phyloP scores from a whole-genome alignment of 352 stramenopile species.

The Globisporangium iwayamae region DNA sequence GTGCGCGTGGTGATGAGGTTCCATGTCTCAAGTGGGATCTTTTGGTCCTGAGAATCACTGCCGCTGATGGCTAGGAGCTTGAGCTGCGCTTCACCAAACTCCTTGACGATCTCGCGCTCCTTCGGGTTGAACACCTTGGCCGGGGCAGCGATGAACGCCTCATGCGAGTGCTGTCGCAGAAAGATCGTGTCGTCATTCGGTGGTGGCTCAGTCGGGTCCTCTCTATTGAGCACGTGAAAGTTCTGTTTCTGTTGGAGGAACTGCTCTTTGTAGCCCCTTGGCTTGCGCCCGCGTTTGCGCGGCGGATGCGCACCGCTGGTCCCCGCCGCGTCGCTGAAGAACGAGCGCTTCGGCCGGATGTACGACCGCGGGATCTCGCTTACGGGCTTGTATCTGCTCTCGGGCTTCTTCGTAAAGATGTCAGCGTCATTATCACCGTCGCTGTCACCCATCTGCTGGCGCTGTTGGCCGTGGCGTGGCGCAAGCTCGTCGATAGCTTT shows the following conservation, averaged over 20 bases:
- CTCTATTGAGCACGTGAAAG: neutral
- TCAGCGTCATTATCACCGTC: neutral
- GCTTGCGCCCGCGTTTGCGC: constrained; percentile 24
- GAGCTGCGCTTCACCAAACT: constrained; percentile 41
- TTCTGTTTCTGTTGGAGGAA: constrained; percentile 10
- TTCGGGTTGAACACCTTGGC: constrained; percentile 50
- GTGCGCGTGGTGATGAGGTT: constrained; percentile 34
- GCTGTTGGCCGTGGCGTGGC: neutral
- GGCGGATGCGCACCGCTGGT: constrained; percentile 6
- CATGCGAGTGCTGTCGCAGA: constrained; percentile 50
- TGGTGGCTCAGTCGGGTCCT: constrained; percentile 31
- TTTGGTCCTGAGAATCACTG: neutral
- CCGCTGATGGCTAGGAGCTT: constrained; percentile 16
- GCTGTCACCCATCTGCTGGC: constrained; percentile 14
- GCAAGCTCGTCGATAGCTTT: constrained; percentile 32
- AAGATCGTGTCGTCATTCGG: constrained; percentile 51
- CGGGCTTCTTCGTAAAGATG: constrained; percentile 26
- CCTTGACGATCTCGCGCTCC: constrained; percentile 50
- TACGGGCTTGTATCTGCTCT: constrained; percentile 31
- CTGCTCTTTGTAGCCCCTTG: constrained; percentile 20
- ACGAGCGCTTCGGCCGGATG: constrained; percentile 54
- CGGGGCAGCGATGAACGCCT: constrained; percentile 47
- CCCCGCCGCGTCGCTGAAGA: constrained; percentile 50
- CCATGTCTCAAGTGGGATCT: constrained; percentile 44
- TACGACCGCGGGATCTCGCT: constrained; percentile 44